phyloP scores from a whole-genome alignment of 345 rosid genomes.

The Aquilaria yunnanensis region DNA sequence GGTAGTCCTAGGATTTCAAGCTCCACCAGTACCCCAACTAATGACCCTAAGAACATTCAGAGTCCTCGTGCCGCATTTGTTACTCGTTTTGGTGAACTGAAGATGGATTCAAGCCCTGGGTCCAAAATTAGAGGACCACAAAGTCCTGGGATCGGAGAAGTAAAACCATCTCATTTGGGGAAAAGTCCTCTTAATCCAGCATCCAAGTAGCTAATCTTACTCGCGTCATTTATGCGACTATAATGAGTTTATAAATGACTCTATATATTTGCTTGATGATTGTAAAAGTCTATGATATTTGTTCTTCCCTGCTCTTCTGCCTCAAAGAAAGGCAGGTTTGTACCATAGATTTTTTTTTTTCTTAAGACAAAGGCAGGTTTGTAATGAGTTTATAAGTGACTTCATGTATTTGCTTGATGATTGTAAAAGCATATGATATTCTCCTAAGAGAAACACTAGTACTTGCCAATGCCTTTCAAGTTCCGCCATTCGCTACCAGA shows the following conservation, averaged over 20 bases:
- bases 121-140: slow-evolving; percentile 23
- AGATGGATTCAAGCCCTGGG: slow-evolving; percentile 61
- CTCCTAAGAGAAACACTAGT: too few relatives aligned
- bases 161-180: slow-evolving; percentile 46
- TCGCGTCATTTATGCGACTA: slow-evolving; percentile 17
- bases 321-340: slow-evolving; percentile 10
- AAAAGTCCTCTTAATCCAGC: slow-evolving; percentile 58
- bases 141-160: slow-evolving; percentile 48
- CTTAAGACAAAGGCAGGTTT: too few relatives aligned
- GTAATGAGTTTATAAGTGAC: slow-evolving; percentile 15
- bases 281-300: slow-evolving; percentile 23
- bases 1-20: slow-evolving; percentile 74
- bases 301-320: slow-evolving; percentile 4
- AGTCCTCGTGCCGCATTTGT: slow-evolving; percentile 46
- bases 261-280: slow-evolving; percentile 18
- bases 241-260: slow-evolving; percentile 16
- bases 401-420: slow-evolving; percentile 18
- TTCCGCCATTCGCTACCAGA: too few relatives aligned
- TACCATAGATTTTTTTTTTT: slow-evolving; percentile 9
- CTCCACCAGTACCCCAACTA: slow-evolving; percentile 54
- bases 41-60: slow-evolving; percentile 31
- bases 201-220: slow-evolving; percentile 15
- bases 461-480: too few relatives aligned
- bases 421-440: slow-evolving; percentile 22
- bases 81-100: slow-evolving; percentile 61